These are phyloP conservation scores for Monosporozyma aerobia DNA, from an alignment of 805 yeast genomes.

Conservation along the genomic window DNA sequence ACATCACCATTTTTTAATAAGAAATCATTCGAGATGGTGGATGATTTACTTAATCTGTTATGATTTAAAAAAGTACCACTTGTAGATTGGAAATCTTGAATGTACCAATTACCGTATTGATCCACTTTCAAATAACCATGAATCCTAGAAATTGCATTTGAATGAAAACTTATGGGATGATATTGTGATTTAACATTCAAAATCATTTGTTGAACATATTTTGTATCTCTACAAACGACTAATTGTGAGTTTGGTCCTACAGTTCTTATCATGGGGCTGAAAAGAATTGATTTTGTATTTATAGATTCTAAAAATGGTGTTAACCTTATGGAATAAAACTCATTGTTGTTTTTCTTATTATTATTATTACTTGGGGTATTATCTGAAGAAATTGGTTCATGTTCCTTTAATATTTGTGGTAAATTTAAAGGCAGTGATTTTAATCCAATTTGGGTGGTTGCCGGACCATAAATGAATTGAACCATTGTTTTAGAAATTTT, in stretches of 20 bases:
- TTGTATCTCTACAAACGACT: constrained; percentile 77
- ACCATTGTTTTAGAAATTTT: constrained; percentile 1
- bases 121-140: constrained; percentile 83
- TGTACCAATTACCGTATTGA: constrained; percentile 68
- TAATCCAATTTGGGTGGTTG: not conserved
- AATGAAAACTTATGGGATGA: constrained; percentile 76
- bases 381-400: not conserved
- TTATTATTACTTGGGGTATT: too few species aligned
- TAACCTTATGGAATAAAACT: constrained; percentile 43
- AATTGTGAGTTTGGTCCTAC: constrained; percentile 54
- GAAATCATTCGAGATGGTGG: constrained; percentile 54
- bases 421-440: constrained; percentile 14
- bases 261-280: constrained; percentile 77
- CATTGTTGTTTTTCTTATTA: constrained; percentile 5
- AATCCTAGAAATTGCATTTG: constrained; percentile 85
- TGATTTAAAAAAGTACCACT: constrained; percentile 93
- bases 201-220: constrained; percentile 60
- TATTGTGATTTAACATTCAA: constrained; percentile 61
- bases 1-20: constrained; percentile 76
- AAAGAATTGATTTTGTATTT: constrained; percentile 69
- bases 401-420: constrained; percentile 3
- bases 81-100: constrained; percentile 77
- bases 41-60: constrained; percentile 71
- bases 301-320: constrained; percentile 77
- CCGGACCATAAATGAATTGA: constrained; percentile 2